These are phyloP conservation scores for Paecilomyces dactylethromorphus DNA, from an alignment of 2,329 filamentous ascomycete genomes.

Conservation along the genomic window DNA sequence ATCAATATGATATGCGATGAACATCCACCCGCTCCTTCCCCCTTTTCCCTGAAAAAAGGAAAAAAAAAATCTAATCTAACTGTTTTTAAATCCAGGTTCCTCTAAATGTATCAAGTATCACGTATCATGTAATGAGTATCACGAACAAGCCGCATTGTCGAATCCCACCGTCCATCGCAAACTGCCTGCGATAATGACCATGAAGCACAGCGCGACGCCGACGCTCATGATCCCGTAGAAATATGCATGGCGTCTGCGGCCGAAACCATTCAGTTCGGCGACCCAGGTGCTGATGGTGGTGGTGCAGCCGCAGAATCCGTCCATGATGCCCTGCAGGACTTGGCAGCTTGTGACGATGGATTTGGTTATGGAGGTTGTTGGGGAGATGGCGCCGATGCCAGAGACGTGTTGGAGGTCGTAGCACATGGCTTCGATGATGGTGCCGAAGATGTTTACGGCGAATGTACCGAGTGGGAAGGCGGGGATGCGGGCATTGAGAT, in stretches of 20 bases:
- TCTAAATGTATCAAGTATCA: not conserved
- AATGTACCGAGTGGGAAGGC: conserved; percentile 85
- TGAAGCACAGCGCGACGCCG: conserved; percentile 38
- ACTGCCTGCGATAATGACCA: conserved; percentile 51
- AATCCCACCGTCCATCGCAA: conserved; percentile 47
- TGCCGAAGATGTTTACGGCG: conserved; percentile 70
- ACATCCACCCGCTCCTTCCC: too few relatives aligned
- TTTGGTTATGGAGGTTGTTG: conserved; percentile 33
- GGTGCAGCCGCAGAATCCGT: conserved; percentile 62
- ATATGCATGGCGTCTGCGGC: conserved; percentile 54
- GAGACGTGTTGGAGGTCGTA: conserved; percentile 69
- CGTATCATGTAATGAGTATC: not conserved
- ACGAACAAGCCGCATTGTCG: conserved; percentile 24
- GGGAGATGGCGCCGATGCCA: conserved; percentile 37
- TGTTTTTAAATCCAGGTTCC: too few relatives aligned
- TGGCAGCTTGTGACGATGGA: conserved; percentile 51
- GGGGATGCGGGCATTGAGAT: conserved; percentile 60
- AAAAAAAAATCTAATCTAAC: too few relatives aligned
- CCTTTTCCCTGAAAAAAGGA: too few relatives aligned
- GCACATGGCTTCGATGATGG: conserved; percentile 64
- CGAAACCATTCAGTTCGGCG: conserved; percentile 50
- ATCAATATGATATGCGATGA: not conserved
- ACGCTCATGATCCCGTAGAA: conserved; percentile 47
- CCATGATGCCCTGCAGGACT: conserved; percentile 59
- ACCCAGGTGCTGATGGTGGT: conserved; percentile 66